Percentiles rank a stretch among this genome's conserved stretches.
Conservation (phyloP, 768 basidiomycete genomes). For the Gautieria morchelliformis region DNA sequence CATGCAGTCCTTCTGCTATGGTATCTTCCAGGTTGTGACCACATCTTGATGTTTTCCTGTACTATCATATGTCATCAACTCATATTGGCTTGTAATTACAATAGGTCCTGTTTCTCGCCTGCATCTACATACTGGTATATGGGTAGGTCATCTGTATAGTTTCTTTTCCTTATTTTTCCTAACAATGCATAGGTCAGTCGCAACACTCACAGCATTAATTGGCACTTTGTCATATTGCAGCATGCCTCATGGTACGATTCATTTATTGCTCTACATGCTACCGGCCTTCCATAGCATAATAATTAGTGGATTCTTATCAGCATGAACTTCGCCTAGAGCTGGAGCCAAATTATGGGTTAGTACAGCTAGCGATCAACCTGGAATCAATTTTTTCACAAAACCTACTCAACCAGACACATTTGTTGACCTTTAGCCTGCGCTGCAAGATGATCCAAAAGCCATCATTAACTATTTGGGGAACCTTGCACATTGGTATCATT, state of each 20-base stretch:
- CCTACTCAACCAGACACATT: too few relatives aligned
- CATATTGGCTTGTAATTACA: not conserved
- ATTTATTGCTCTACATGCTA: not conserved
- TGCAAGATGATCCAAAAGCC: too few relatives aligned
- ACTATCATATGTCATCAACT: too few relatives aligned
- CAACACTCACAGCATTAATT: not conserved
- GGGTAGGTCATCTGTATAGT: not conserved
- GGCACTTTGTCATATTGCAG: constrained; percentile 3
- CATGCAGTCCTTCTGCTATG: not conserved
- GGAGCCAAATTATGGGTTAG: constrained; percentile 1
- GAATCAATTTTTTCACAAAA: too few relatives aligned
- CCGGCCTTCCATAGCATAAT: not conserved
- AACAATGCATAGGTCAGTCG: not conserved
- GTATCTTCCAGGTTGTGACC: not conserved
- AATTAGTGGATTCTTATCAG: constrained; percentile 1
- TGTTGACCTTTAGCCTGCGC: too few relatives aligned
- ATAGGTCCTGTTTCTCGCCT: not conserved
- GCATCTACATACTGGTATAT: not conserved
- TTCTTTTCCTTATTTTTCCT: not conserved
- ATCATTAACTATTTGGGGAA: too few relatives aligned
- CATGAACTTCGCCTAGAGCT: constrained; percentile 1
- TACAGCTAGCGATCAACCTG: not conserved
- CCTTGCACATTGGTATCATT: too few relatives aligned
- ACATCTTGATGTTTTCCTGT: not conserved
- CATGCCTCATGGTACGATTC: not conserved